Evolutionary conservation across 495 filamentous ascomycete species (phyloP).

Genomic region (Aspergillus bridgeri): DNA sequence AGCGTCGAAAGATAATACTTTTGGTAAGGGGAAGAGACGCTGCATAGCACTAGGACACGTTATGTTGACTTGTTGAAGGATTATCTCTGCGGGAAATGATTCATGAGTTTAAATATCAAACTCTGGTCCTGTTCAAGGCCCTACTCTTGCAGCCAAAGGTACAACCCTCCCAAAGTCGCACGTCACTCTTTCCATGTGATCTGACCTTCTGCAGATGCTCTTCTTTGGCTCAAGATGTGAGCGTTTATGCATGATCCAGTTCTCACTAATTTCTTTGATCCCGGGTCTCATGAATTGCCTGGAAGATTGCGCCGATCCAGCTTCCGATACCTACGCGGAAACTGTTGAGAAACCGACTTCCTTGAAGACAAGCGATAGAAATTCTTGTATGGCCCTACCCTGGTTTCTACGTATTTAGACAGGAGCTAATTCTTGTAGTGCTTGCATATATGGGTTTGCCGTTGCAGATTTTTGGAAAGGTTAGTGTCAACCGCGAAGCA

Average conservation of each 20-base stretch:
- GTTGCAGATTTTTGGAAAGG: slow-evolving; percentile 92
- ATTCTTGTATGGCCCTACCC: slow-evolving; percentile 55
- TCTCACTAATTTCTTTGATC: slow-evolving; percentile 90
- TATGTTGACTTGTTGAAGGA: slow-evolving; percentile 40
- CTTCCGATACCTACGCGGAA: slow-evolving; percentile 78
- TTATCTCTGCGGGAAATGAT: slow-evolving; percentile 89
- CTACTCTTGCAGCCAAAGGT: slow-evolving; percentile 94
- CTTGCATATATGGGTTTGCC: slow-evolving; percentile 92
- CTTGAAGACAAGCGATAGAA: slow-evolving; percentile 85
- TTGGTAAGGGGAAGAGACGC: slow-evolving; percentile 52
- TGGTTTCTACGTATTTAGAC: neutral
- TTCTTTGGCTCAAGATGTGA: slow-evolving; percentile 97
- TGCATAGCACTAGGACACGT: neutral
- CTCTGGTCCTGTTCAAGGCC: slow-evolving; percentile 89
- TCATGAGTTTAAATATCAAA: slow-evolving; percentile 90
- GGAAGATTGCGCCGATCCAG: slow-evolving; percentile 88
- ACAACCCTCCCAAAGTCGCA: slow-evolving; percentile 9
- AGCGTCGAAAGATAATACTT: slow-evolving; percentile 75
- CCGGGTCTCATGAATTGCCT: slow-evolving; percentile 83
- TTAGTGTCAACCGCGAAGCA: slow-evolving; percentile 28
- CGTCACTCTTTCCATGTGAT: neutral
- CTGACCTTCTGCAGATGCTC: slow-evolving; percentile 67
- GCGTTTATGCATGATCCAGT: slow-evolving; percentile 95
- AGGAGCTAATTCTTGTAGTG: slow-evolving; percentile 46
- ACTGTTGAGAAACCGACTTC: slow-evolving; percentile 75